Evolutionary conservation across 2,329 filamentous ascomycete species (phyloP).

Genomic region (Hymenoscyphus linearis): DNA sequence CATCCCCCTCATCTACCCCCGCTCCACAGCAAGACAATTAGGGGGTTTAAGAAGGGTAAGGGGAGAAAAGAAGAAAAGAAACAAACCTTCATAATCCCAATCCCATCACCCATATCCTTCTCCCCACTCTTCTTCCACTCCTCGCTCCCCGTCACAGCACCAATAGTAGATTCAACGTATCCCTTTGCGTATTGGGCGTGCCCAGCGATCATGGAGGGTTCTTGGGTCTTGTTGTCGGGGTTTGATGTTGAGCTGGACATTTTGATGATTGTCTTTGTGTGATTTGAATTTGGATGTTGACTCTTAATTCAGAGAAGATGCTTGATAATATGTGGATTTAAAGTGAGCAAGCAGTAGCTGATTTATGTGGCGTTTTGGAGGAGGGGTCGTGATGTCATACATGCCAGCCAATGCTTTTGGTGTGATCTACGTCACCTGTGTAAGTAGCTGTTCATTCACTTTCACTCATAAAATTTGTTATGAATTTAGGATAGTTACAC

Average conservation of each 20-base stretch:
- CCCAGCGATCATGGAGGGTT: conserved; percentile 54
- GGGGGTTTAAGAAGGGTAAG: too few species aligned
- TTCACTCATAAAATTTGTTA: not conserved
- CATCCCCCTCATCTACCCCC: too few species aligned
- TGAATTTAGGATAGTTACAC: not conserved
- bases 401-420: not conserved
- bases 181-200: conserved; percentile 68
- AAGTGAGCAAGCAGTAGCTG: not conserved
- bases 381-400: not conserved
- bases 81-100: conserved; percentile 47
- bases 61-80: too few species aligned
- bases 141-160: conserved; percentile 54
- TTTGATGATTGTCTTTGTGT: not conserved
- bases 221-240: conserved; percentile 21
- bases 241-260: not conserved
- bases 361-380: not conserved
- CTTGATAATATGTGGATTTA: not conserved
- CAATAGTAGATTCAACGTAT: conserved; percentile 50
- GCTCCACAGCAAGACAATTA: too few species aligned
- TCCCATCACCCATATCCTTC: conserved; percentile 57
- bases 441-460: not conserved
- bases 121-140: conserved; percentile 60
- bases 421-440: not conserved
- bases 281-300: not conserved
- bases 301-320: not conserved